phyloP scores from a whole-genome alignment of 371 early-diverging fungal species.

The Syncephalis plumigaleata region DNA sequence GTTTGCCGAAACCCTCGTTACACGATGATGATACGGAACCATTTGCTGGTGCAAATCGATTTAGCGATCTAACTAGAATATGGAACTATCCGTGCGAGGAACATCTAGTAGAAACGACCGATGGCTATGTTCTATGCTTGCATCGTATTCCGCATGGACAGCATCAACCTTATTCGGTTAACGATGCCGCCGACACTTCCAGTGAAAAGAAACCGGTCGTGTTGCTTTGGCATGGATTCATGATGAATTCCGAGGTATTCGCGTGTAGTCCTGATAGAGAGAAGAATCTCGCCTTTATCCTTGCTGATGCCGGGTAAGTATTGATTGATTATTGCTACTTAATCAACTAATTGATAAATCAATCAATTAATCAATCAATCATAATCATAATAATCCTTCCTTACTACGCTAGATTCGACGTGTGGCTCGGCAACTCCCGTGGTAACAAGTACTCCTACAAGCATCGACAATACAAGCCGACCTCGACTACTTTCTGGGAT shows the following conservation, averaged over 20 bases:
- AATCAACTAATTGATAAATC: no score
- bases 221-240: constrained; percentile 84
- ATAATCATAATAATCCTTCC: neutral
- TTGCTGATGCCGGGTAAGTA: constrained; percentile 60
- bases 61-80: no score
- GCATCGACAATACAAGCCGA: constrained; percentile 46
- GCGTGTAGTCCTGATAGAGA: constrained; percentile 57
- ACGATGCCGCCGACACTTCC: constrained; percentile 5
- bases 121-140: constrained; percentile 74
- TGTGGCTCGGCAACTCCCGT: constrained; percentile 93
- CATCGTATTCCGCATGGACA: constrained; percentile 53
- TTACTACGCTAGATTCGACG: constrained; percentile 47
- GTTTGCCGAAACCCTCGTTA: no score
- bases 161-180: constrained; percentile 8
- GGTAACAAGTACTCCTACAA: constrained; percentile 92
- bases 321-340: no score
- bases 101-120: constrained; percentile 71
- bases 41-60: no score
- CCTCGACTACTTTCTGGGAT: constrained; percentile 74
- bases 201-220: constrained; percentile 54
- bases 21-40: no score
- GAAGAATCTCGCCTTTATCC: constrained; percentile 44
- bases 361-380: no score
- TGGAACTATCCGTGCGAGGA: constrained; percentile 67
- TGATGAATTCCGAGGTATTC: constrained; percentile 88